Base-by-base conservation (phyloP, 371 early-diverging fungal genomes). In the Funneliformis caledonium region DNA sequence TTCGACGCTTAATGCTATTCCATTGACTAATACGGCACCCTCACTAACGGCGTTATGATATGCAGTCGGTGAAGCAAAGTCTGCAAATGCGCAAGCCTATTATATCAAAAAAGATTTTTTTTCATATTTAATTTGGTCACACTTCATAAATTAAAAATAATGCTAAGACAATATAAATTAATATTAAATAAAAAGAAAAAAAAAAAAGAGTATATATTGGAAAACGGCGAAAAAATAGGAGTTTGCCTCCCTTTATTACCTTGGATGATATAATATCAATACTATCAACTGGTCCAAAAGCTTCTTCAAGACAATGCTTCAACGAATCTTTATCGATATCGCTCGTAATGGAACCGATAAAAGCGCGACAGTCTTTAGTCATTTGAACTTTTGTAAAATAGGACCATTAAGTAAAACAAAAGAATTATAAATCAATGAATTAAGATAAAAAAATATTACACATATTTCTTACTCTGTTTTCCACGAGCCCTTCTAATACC, bases 231-330 rank as follows among this genome's bases (percentile, higher is more conserved):
- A n/a, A n/a, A n/a, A n/a, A n/a, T n/a, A n/a, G n/a, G n/a, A n/a
- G n/a, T n/a, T n/a, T n/a, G n/a, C n/a, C n/a, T n/a, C n/a, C n/a
- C n/a, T n/a, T 22, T 31, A 64, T 65, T 43, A 69, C 70, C 22
- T 69, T 69, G 16, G 70, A 43, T n/a, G 70, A 22, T 69, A 69
- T 69, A 16, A 69, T 69, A 69, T 69, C 70, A 43, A 69, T 69
- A 69, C 43, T 69, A n/a, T 69, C 70, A n/a, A 69, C 70, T 37
- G 14, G n/a, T 4, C 70, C 70, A 69, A 69, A 69, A n/a, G 70
- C 37, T 2, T 69, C 70, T 69, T 69, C 70, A 22, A 69, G 70
- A 69, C 70, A 43, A 22, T 22, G 43, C 26, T 45, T 69, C 45
- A 69, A 69, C 1, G 70, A 43, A 43, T 69, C 70, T 43, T 69